Percentiles rank a stretch among this genome's conserved stretches.
Conservation (phyloP, 768 basidiomycete species). For the Lactarius psammicola region DNA sequence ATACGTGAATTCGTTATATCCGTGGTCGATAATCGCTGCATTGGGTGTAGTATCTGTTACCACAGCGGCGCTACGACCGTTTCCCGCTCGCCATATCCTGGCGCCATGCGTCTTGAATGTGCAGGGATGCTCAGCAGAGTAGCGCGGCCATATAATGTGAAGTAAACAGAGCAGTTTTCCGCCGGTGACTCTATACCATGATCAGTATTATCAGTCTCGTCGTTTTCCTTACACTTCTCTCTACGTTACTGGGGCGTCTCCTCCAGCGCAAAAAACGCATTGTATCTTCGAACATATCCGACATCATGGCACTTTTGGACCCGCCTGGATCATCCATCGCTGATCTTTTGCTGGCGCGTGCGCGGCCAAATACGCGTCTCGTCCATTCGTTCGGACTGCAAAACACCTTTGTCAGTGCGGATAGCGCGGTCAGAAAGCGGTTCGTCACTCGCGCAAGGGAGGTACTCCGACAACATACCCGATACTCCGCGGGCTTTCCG, state of each 20-base stretch:
- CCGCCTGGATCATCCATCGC: neutral
- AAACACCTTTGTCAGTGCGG: slow-evolving; percentile 52
- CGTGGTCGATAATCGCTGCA: neutral
- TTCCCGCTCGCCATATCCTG: neutral
- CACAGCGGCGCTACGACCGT: neutral
- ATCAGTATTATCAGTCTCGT: no score
- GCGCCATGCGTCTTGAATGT: neutral
- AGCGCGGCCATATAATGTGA: slow-evolving; percentile 1
- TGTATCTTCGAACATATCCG: neutral
- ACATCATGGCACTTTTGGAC: neutral
- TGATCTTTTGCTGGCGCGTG: slow-evolving; percentile 21
- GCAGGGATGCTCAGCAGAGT: neutral
- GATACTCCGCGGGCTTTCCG: neutral
- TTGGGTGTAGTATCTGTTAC: neutral
- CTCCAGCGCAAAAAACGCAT: neutral
- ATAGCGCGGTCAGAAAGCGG: slow-evolving; percentile 37
- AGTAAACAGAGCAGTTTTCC: neutral
- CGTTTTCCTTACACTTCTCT: neutral
- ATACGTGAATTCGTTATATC: neutral
- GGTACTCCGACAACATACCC: slow-evolving; percentile 34
- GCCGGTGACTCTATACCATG: neutral
- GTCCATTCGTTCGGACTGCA: slow-evolving; percentile 33
- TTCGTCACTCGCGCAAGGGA: slow-evolving; percentile 37
- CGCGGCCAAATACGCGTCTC: slow-evolving; percentile 31
- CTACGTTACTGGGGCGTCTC: neutral